These are phyloP conservation scores for Hemisphaericaspora xylofermentans DNA, from an alignment of 1,139 yeast species.

Conservation along the genomic window DNA sequence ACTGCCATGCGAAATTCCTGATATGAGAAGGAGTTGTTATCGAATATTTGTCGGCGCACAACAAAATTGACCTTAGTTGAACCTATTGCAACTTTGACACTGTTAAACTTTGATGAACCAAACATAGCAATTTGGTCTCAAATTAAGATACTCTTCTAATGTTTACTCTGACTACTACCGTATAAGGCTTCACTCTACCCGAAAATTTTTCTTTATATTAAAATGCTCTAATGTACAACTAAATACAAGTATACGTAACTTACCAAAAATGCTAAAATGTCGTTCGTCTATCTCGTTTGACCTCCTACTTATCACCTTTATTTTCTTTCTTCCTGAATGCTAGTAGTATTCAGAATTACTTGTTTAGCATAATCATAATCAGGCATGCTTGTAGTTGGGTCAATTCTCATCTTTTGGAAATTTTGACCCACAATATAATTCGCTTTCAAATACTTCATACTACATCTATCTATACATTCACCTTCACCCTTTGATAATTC, in stretches of 20 bases:
- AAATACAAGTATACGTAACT: not conserved
- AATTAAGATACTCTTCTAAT: no score
- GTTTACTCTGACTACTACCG: not conserved
- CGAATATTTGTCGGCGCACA: no score
- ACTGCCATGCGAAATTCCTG: no score
- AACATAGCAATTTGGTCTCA: no score
- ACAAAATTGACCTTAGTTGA: no score
- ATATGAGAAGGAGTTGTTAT: no score
- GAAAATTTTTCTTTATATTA: not conserved
- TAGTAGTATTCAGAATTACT: not conserved
- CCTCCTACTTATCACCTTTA: not conserved
- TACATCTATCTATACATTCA: constrained; percentile 77
- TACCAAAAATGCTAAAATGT: not conserved
- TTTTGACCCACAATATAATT: constrained; percentile 59
- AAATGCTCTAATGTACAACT: constrained; percentile 3
- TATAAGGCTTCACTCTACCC: no score
- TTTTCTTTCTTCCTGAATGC: not conserved
- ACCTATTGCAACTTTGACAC: no score
- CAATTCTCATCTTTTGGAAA: constrained; percentile 31
- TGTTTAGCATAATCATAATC: constrained; percentile 26
- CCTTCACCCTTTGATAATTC: constrained; percentile 79
- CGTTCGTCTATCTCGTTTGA: not conserved
- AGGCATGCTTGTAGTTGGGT: constrained; percentile 37
- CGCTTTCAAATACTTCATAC: constrained; percentile 66
- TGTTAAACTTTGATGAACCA: no score